phyloP scores from a whole-genome alignment of 176 grass and related monocot genomes.

The Oryza brachyantha region DNA sequence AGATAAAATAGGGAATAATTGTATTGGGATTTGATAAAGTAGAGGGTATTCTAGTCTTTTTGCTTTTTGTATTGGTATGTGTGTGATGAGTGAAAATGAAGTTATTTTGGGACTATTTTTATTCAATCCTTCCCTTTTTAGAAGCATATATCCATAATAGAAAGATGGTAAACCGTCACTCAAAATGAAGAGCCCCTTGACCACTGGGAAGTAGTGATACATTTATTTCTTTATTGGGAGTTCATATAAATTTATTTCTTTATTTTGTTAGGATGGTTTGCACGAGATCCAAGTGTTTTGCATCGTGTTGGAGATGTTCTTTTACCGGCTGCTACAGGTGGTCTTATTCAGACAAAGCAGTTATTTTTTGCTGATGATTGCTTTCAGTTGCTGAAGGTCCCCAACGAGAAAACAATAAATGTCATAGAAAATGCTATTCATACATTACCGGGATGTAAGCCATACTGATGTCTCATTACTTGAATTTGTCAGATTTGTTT shows the following conservation, averaged over 20 bases:
- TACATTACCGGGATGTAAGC: slow-evolving; percentile 70
- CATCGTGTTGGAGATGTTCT: slow-evolving; percentile 69
- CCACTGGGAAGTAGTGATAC: background rate
- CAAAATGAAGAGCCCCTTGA: background rate
- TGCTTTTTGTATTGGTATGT: too few species aligned
- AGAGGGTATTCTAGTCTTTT: too few species aligned
- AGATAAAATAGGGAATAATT: too few species aligned
- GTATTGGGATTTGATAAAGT: too few species aligned
- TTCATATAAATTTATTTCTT: slow-evolving; percentile 7
- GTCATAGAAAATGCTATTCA: slow-evolving; percentile 70
- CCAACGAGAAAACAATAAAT: slow-evolving; percentile 69
- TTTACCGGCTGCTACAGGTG: slow-evolving; percentile 54
- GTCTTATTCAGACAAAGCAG: slow-evolving; percentile 54
- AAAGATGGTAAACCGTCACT: background rate
- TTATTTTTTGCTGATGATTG: slow-evolving; percentile 90
- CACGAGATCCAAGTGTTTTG: slow-evolving; percentile 71
- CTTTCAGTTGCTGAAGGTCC: slow-evolving; percentile 61
- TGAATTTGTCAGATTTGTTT: slow-evolving; percentile 15
- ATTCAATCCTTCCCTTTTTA: background rate
- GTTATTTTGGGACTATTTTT: too few species aligned
- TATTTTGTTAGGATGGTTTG: slow-evolving; percentile 80
- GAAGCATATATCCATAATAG: background rate
- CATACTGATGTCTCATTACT: slow-evolving; percentile 21
- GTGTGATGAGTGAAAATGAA: too few species aligned
- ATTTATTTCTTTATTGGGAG: background rate